Conservation (phyloP, 176 grass and related monocot species). For the Oryza nivara region DNA sequence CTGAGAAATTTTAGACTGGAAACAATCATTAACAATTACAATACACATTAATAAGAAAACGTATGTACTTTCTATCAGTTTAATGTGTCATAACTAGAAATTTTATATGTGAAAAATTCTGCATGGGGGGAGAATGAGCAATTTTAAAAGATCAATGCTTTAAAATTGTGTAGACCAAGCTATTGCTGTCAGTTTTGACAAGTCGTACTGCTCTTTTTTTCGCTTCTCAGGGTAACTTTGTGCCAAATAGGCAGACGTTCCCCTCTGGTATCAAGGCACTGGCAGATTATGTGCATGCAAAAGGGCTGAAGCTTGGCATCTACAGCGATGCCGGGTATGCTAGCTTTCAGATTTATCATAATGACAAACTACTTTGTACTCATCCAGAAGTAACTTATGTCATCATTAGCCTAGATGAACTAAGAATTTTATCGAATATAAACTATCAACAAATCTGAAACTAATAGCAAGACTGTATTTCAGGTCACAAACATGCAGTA, state of each 20-base stretch:
- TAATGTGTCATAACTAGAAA: neutral
- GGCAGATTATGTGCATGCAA: conserved; percentile 84
- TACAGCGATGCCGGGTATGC: conserved; percentile 92
- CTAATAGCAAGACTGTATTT: conserved; percentile 6
- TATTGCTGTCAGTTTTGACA: conserved; percentile 29
- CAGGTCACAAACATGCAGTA: conserved; percentile 78
- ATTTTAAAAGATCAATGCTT: neutral
- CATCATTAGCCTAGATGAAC: neutral
- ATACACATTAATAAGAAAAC: neutral
- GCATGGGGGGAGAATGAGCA: neutral
- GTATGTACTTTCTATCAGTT: neutral
- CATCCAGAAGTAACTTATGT: conserved; percentile 10
- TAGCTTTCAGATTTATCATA: conserved; percentile 39
- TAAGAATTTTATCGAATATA: neutral
- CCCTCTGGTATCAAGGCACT: conserved; percentile 86
- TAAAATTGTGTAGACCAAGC: neutral
- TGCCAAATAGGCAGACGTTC: conserved; percentile 61
- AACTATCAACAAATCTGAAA: neutral
- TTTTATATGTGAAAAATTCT: conserved; percentile 22
- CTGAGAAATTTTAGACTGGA: neutral
- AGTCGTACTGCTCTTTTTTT: neutral
- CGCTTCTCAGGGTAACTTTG: conserved; percentile 77
- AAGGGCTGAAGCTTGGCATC: conserved; percentile 83
- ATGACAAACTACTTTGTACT: conserved; percentile 1
- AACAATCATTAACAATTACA: neutral